Percentiles rank a stretch among this genome's conserved stretches.
phyloP scores from a whole-genome alignment of 1,139 yeast species.

The Neolecta irregularis region DNA sequence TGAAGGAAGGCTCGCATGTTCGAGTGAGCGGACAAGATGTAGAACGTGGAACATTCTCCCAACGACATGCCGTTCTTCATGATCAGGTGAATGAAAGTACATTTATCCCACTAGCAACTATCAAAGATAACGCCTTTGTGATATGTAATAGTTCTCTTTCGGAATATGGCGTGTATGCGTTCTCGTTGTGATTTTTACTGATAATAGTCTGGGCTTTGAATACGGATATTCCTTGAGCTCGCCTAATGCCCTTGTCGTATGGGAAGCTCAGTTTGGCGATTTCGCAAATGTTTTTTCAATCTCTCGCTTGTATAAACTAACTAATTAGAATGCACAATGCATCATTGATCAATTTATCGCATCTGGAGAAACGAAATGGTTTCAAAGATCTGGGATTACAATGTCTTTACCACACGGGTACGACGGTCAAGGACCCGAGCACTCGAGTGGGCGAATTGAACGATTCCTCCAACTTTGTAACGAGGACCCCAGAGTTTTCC shows the following conservation, averaged over 20 bases:
- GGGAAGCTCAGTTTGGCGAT: constrained; percentile 99
- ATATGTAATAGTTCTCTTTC: constrained; percentile 94
- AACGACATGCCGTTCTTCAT: constrained; percentile 96
- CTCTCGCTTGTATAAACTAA: too few relatives aligned
- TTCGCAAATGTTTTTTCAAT: too few relatives aligned
- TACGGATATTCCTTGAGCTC: constrained; percentile 96
- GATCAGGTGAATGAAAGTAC: constrained; percentile 79
- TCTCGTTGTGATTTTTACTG: too few relatives aligned
- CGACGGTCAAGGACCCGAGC: constrained; percentile 99
- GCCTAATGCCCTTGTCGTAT: constrained; percentile 90
- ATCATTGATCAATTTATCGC: constrained; percentile 93
- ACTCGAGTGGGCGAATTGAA: constrained; percentile 94
- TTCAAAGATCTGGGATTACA: constrained; percentile 93
- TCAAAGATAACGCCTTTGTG: constrained; percentile 66
- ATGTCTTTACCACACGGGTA: constrained; percentile 97
- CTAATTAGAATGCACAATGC: constrained; percentile 98
- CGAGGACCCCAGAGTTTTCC: constrained; percentile 92
- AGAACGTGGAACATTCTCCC: constrained; percentile 99
- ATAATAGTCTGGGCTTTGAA: constrained; percentile 98
- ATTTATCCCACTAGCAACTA: constrained; percentile 69
- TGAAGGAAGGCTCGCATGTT: constrained; percentile 86
- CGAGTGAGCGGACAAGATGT: constrained; percentile 99
- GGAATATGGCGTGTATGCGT: constrained; percentile 96
- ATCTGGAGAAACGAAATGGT: constrained; percentile 97
- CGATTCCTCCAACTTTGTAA: constrained; percentile 91